Conservation (phyloP, 192 early-diverging fungal species). For the Coemansia brasiliensis region DNA sequence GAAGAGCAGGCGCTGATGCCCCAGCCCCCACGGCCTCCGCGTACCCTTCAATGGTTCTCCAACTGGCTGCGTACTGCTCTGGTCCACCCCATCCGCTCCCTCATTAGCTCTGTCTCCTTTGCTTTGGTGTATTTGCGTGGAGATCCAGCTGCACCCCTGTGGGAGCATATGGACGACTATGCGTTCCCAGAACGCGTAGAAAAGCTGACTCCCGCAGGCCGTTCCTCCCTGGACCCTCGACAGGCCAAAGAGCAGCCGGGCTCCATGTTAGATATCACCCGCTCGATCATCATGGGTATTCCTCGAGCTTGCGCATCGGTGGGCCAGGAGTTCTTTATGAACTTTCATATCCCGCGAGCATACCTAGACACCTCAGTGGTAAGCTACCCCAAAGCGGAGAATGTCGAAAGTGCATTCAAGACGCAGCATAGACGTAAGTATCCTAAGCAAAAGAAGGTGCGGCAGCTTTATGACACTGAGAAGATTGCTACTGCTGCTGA, state of each 20-base stretch:
- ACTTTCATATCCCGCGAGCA: slow-evolving; percentile 33
- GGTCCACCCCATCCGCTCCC: slow-evolving; percentile 22
- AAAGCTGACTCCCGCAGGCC: slow-evolving; percentile 25
- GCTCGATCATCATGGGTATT: neutral
- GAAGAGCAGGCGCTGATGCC: slow-evolving; percentile 20
- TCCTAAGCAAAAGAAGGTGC: slow-evolving; percentile 3
- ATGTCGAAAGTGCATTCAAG: slow-evolving; percentile 21
- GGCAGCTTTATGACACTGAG: neutral
- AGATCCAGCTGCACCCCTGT: slow-evolving; percentile 39
- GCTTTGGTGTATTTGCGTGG: slow-evolving; percentile 21
- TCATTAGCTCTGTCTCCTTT: slow-evolving; percentile 24
- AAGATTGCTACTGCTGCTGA: neutral
- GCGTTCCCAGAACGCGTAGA: slow-evolving; percentile 48
- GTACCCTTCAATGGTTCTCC: slow-evolving; percentile 7
- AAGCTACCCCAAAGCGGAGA: slow-evolving; percentile 21
- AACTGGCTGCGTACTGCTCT: neutral
- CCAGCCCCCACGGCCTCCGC: neutral
- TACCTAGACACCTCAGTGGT: slow-evolving; percentile 32
- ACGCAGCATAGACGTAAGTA: slow-evolving; percentile 1
- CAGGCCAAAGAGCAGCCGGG: slow-evolving; percentile 39
- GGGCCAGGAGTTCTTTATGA: slow-evolving; percentile 28
- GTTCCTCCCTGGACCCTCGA: slow-evolving; percentile 15
- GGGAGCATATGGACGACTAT: slow-evolving; percentile 48
- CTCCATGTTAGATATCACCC: slow-evolving; percentile 33
- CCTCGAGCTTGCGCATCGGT: slow-evolving; percentile 13